These are phyloP conservation scores for Cutaneotrichosporon sp. DNA, from an alignment of 1,284 basidiomycete genomes.

Conservation along the genomic window DNA sequence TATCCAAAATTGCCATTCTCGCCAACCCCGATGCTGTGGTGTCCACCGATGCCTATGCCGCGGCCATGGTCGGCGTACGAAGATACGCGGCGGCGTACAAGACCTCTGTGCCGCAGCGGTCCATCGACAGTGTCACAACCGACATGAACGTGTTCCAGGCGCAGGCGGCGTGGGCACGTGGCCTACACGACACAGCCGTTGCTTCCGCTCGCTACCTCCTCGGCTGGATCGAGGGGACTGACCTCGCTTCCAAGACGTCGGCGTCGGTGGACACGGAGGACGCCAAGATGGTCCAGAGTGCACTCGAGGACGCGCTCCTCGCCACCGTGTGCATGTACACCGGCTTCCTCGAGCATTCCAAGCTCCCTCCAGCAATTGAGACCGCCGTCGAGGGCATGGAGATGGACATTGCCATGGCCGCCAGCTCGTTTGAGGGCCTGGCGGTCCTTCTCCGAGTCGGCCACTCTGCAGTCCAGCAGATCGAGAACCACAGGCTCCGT, in stretches of 20 bases:
- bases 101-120: not conserved
- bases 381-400: not conserved
- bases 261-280: not conserved
- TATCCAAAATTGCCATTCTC: not conserved
- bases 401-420: not conserved
- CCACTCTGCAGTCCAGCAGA: not conserved
- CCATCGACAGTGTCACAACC: not conserved
- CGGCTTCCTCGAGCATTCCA: conserved; percentile 1
- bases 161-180: not conserved
- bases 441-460: conserved; percentile 3
- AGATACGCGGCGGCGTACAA: not conserved
- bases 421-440: not conserved
- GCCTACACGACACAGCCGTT: conserved; percentile 1
- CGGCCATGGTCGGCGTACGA: conserved; percentile 1
- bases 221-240: not conserved
- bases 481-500: not conserved
- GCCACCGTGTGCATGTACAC: conserved; percentile 7
- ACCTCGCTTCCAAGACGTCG: not conserved
- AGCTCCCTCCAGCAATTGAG: not conserved
- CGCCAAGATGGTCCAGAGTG: not conserved
- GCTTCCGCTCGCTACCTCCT: conserved; percentile 3
- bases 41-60: not conserved
- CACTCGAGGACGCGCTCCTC: not conserved
- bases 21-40: not conserved
- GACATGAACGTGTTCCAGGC: not conserved